Conservation (phyloP, 1,284 basidiomycete species). For the Apiotrichum gracile region DNA sequence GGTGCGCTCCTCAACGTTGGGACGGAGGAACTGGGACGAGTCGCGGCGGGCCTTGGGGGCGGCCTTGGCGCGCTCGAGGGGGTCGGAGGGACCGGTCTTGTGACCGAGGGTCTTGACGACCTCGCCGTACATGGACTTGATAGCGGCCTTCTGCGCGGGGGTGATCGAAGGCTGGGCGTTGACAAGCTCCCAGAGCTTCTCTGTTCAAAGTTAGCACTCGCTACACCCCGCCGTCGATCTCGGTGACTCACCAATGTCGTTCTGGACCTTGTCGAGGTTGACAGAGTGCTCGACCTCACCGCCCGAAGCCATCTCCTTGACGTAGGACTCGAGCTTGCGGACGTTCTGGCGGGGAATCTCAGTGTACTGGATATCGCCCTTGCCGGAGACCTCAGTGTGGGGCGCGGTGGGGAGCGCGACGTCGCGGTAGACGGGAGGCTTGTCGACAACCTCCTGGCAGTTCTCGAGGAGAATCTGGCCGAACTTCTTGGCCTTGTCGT, state of each 20-base stretch:
- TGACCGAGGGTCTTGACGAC: conserved; percentile 69
- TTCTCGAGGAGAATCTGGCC: conserved; percentile 95
- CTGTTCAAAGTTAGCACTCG: conserved; percentile 8
- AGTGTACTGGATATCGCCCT: conserved; percentile 90
- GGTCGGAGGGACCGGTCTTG: conserved; percentile 44
- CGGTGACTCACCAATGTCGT: conserved; percentile 60
- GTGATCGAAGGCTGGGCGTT: conserved; percentile 95
- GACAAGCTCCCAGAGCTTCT: conserved; percentile 95
- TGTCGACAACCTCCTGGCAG: conserved; percentile 45
- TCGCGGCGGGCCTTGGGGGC: conserved; percentile 59
- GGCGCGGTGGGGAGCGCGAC: conserved; percentile 98
- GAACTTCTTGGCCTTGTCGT: conserved; percentile 90
- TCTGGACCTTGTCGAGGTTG: conserved; percentile 94
- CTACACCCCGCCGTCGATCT: too few species aligned
- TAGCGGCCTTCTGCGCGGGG: conserved; percentile 93
- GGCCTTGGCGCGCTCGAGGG: conserved; percentile 28
- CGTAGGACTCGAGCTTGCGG: conserved; percentile 94
- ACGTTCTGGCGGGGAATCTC: conserved; percentile 94
- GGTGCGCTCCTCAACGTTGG: conserved; percentile 63
- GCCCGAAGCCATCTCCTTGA: conserved; percentile 96
- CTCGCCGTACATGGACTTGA: conserved; percentile 93
- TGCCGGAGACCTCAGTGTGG: conserved; percentile 82
- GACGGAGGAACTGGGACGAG: conserved; percentile 89
- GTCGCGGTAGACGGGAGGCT: conserved; percentile 49
- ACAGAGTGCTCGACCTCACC: conserved; percentile 73